A percentile compares a stretch with the other conserved stretches of the same genome.
phyloP scores from a whole-genome alignment of 495 filamentous ascomycete species.

The Lichina pygmaea region DNA sequence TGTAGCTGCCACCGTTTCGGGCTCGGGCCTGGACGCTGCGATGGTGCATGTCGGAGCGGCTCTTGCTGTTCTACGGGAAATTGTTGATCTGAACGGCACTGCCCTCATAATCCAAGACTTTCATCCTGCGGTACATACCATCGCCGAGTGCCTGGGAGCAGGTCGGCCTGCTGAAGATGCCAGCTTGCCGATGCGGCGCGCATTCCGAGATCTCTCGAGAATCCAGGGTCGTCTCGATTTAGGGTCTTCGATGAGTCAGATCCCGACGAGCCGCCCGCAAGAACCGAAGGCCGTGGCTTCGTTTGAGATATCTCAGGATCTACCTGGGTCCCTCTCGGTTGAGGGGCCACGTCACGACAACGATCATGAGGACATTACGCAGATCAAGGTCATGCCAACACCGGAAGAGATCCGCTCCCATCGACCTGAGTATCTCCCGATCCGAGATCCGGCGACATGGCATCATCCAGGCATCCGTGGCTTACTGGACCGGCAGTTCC shows the following conservation, averaged over 20 bases:
- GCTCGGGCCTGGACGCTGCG: not conserved
- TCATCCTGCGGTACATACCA: not conserved
- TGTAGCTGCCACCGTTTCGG: constrained; percentile 8
- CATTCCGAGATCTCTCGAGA: constrained; percentile 2
- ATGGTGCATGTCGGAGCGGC: not conserved
- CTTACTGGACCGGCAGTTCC: constrained; percentile 42
- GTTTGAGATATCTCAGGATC: constrained; percentile 18
- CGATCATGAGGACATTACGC: constrained; percentile 28
- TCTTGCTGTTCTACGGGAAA: constrained; percentile 1
- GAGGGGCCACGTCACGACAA: constrained; percentile 38
- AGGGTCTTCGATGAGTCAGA: constrained; percentile 10
- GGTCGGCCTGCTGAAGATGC: not conserved
- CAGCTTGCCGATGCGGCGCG: not conserved
- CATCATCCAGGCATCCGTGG: constrained; percentile 30
- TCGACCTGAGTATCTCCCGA: constrained; percentile 31
- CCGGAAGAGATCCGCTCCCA: constrained; percentile 26
- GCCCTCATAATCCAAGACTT: constrained; percentile 10
- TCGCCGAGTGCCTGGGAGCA: not conserved
- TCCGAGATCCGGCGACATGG: constrained; percentile 20
- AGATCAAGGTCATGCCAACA: constrained; percentile 38
- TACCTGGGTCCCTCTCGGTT: constrained; percentile 23
- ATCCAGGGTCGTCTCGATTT: constrained; percentile 15
- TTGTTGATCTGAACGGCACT: constrained; percentile 11
- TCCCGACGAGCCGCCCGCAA: constrained; percentile 3
- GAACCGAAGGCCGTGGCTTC: not conserved